Evolutionary conservation across 129 eudicot genomes (phyloP), one percentile per base, ranked within the genome.

Genomic region (Saussurea involucrata): DNA sequence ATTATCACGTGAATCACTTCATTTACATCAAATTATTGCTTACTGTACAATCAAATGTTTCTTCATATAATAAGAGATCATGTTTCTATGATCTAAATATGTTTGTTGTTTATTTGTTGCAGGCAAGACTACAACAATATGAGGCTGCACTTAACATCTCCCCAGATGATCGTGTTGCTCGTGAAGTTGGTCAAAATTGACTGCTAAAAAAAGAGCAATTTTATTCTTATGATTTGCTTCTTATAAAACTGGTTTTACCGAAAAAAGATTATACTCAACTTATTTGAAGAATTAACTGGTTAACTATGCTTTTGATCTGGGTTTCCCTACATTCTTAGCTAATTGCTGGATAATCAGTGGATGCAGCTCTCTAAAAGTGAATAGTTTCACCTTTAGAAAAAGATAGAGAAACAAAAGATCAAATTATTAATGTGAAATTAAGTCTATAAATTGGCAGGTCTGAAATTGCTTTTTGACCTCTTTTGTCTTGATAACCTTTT

Each of bases 141-240:
- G 93, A 91, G 81, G 83, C 83, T 37, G 88, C 88, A 63, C 97
- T 91, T 71, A 68, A 44, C 17, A 66, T 68, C 74, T 86, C 96
- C 65, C 97, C 98, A 64, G 89, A 87, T 80, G 98, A 94, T 81
- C 75, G 82, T 28, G 76, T 78, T 81, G 93, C 98, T 74, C 91
- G 90, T 81, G 97, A 94, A 84, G 98, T 94, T 78, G 89, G 98
- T 87, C 66, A 37, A 68, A 29, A 71, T 53, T 5, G 46, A 66
- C 24, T 65, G 67, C 63, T 49, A 83, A 70, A 20, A 44, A 5
- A 73, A 33, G 1, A 11, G 5, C 42, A 32, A 28, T 49, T 78
- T 33, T 2, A 21, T 80, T 17, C 31, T 17, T 72, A 71, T 64
- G 20, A 31, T 72, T 21, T 42, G n/a, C 53, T 32, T 21, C 31